These are phyloP conservation scores for Allomyces macrogynus DNA, from an alignment of 192 early-diverging fungal species.

Conservation along the genomic window DNA sequence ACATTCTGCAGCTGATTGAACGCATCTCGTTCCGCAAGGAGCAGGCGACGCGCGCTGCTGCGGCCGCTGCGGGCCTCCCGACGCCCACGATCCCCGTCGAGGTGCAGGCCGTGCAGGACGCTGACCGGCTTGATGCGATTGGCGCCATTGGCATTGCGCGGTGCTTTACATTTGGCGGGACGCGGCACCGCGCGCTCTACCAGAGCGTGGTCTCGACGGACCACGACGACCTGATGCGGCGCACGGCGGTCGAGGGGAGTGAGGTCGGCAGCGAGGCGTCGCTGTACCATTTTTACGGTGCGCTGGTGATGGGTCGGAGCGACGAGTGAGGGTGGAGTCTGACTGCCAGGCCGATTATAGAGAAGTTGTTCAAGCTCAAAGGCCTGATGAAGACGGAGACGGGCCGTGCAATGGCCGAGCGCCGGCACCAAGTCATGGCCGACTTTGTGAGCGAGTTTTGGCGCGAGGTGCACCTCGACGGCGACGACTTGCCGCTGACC, in stretches of 20 bases:
- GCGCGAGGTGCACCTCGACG: too few relatives aligned
- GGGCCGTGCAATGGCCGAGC: background rate
- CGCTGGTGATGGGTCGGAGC: background rate
- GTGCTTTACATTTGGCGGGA: conserved; percentile 11
- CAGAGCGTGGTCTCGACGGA: background rate
- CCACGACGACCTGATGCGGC: background rate
- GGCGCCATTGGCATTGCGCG: conserved; percentile 15
- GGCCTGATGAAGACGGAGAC: background rate
- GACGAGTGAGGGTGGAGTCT: too few relatives aligned
- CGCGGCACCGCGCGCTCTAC: conserved; percentile 1
- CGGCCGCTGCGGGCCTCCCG: background rate
- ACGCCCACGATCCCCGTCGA: conserved; percentile 1
- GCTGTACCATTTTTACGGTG: background rate
- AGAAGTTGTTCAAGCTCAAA: background rate
- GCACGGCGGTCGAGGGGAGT: background rate
- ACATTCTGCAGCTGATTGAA: background rate
- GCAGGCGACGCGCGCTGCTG: background rate
- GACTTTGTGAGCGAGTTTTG: too few relatives aligned
- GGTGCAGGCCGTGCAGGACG: conserved; percentile 6
- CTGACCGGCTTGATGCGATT: conserved; percentile 13
- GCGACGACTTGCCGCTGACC: too few relatives aligned
- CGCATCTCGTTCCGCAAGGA: background rate
- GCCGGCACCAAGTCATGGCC: too few relatives aligned
- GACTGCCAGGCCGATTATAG: too few relatives aligned
- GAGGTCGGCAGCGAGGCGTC: background rate